phyloP scores from a whole-genome alignment of 345 rosid species.

The Eucalyptus cloeziana region DNA sequence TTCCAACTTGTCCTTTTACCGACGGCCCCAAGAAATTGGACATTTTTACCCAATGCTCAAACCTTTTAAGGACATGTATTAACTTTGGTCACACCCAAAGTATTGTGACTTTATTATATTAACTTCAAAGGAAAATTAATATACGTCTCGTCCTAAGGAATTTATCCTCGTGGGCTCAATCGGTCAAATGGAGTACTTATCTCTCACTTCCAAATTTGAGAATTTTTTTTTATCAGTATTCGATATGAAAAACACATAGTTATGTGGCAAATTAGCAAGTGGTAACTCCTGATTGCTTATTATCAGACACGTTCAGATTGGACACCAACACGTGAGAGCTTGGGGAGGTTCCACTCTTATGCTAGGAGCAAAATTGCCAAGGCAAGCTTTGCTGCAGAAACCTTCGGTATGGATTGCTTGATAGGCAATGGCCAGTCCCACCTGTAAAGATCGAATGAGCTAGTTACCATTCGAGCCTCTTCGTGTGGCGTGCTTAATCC shows the following conservation, averaged over 20 bases:
- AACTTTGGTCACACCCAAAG: not conserved
- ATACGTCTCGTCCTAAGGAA: not conserved
- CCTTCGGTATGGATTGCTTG: not conserved
- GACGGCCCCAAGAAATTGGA: not conserved
- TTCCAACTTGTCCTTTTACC: not conserved
- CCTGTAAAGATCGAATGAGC: not conserved
- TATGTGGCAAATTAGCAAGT: not conserved
- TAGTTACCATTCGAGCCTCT: not conserved
- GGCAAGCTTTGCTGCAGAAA: not conserved
- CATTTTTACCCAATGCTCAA: not conserved
- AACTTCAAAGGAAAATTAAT: not conserved
- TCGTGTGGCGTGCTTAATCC: not conserved
- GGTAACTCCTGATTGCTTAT: not conserved
- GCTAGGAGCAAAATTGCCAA: not conserved
- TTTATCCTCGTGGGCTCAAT: not conserved
- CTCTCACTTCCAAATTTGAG: fast-evolving
- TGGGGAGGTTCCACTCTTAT: not conserved
- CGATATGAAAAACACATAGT: fast-evolving
- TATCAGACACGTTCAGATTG: not conserved
- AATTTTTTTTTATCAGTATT: fast-evolving
- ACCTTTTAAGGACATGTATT: not conserved
- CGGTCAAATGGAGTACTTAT: not conserved
- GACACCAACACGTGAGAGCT: not conserved
- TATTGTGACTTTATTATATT: not conserved
- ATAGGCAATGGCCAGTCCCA: not conserved